Evolutionary conservation across 2,329 filamentous ascomycete species (phyloP), one percentile per base, ranked within the genome.

Genomic region (Aspergillus proliferans): DNA sequence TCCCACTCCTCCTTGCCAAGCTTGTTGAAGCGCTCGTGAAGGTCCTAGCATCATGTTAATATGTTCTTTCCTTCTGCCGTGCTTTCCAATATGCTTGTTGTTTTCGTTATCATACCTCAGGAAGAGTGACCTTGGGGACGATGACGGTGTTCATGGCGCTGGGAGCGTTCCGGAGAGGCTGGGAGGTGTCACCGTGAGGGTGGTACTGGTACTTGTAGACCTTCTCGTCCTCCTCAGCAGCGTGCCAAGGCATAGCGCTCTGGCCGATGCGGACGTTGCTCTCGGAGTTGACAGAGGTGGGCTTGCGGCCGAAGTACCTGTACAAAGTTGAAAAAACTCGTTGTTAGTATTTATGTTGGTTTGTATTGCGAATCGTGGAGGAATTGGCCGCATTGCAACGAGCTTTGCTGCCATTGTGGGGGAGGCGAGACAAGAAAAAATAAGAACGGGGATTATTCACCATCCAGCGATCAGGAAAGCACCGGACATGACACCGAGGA

Each of bases 11-110:
- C 93, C 84, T 97, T 97, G 73, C 93, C 93, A 84, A 88, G 97
- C 81, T 98, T 98, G 87, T 98, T 98, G 84, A 86, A 97, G 77
- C 86, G 87, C 63, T 98, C 93, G 77, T 98, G 93, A 57, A 96
- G 83, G 65, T 86, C 81, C 88, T 94, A 63, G 9, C 26, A 12
- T 30, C 8, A 8, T 24, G 24, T 42, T 34, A 36, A 21, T 30
- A 30, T 30, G 10, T 30, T 10, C 10, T 12, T 12, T 30, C 26
- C 10, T 12, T 30, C 26, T 30, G 26, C 10, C 4, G 26, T 12
- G 26, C 10, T 12, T 30, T 30, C 4, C 26, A 30, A 30, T 30
- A 12, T 30, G 26, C 26, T 12, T 30, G 9, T 30, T 30, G 9
- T 30, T 30, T 28, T 30, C 26, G 10, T 4, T 33, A 18, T 64